These are phyloP conservation scores for Patellifolia procumbens DNA, from an alignment of 179 eudicot genomes.

Conservation along the genomic window DNA sequence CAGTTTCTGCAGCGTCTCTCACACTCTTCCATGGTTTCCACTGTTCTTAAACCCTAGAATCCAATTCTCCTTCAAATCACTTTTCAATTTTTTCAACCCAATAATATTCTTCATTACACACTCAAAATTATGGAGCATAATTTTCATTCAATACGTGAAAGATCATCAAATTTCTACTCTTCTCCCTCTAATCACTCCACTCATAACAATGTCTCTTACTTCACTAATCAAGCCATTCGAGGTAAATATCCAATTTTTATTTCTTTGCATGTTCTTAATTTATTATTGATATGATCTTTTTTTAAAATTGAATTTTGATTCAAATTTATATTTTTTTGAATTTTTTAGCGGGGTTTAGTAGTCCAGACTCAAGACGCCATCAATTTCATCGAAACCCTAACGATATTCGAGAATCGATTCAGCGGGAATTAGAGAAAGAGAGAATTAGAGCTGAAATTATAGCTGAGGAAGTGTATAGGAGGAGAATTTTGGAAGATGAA, in stretches of 20 bases:
- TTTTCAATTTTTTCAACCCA: neutral
- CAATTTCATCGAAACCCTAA: slow-evolving; percentile 7
- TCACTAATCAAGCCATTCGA: slow-evolving; percentile 42
- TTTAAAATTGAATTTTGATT: neutral
- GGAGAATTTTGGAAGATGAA: slow-evolving; percentile 58
- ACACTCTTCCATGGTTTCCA: neutral
- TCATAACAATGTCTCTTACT: slow-evolving; percentile 22
- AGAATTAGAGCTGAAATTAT: slow-evolving; percentile 56
- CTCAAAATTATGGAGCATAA: slow-evolving; percentile 39
- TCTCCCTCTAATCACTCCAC: slow-evolving; percentile 5
- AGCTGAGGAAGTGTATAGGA: slow-evolving; percentile 41
- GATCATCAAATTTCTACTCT: slow-evolving; percentile 7
- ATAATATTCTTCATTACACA: neutral
- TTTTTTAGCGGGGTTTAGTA: slow-evolving; percentile 33
- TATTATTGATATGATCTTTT: neutral
- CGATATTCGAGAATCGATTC: slow-evolving; percentile 32
- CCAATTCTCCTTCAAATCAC: neutral
- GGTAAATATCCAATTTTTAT: slow-evolving; percentile 23
- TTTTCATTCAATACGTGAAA: slow-evolving; percentile 27
- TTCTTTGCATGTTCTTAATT: neutral
- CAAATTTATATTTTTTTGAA: neutral
- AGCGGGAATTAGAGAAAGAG: slow-evolving; percentile 57
- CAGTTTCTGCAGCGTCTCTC: neutral
- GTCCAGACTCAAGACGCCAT: slow-evolving; percentile 10
- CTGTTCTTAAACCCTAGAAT: slow-evolving; percentile 11